Evolutionary conservation across 495 filamentous ascomycete species (phyloP).

Genomic region (Annulohypoxylon moriforme): DNA sequence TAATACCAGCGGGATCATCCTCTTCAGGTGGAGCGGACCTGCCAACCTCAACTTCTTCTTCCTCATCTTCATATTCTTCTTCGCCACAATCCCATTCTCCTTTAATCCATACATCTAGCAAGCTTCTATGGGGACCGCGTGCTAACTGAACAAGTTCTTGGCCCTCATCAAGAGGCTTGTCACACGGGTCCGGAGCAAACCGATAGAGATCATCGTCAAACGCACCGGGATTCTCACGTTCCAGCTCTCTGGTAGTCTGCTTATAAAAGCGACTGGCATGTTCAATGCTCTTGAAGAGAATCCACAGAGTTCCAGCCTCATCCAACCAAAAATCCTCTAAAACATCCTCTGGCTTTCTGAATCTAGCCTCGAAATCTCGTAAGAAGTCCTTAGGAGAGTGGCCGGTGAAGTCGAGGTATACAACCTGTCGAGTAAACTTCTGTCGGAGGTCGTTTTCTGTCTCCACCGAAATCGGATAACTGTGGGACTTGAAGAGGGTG

Average conservation of each 20-base stretch:
- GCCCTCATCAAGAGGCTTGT: background rate
- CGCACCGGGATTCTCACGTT: background rate
- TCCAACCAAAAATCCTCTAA: conserved; percentile 30
- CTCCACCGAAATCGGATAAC: conserved; percentile 3
- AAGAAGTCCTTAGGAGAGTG: background rate
- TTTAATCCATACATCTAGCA: conserved; percentile 2
- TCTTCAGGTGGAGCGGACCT: background rate
- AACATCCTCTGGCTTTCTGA: background rate
- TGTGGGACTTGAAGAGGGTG: background rate
- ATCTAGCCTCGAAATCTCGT: background rate
- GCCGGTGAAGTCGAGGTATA: background rate
- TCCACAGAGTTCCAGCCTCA: background rate
- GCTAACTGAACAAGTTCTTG: background rate
- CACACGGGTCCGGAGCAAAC: conserved; percentile 29
- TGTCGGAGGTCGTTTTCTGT: background rate
- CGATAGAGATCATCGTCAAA: background rate
- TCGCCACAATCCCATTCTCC: background rate
- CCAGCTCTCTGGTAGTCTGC: background rate
- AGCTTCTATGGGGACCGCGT: background rate
- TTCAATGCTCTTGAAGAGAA: conserved; percentile 18
- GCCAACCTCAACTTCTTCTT: background rate
- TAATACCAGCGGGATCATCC: background rate
- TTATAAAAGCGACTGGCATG: conserved; percentile 15
- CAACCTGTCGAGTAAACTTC: background rate
- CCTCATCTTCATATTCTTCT: background rate